phyloP scores from a whole-genome alignment of 768 basidiomycete species.

The Pholiota microspora region DNA sequence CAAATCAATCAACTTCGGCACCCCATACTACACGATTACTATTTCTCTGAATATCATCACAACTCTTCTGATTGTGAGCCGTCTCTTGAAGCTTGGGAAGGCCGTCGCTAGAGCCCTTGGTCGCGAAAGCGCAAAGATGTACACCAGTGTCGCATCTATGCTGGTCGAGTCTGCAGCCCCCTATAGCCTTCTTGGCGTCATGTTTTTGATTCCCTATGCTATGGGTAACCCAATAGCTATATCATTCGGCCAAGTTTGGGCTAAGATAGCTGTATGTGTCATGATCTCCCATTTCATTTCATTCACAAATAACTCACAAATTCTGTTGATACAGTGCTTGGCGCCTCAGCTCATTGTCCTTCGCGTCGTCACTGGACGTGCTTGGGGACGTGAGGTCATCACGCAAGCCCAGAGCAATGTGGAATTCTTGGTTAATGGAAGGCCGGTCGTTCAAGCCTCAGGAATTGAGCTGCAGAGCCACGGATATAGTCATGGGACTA shows the following conservation, averaged over 20 bases:
- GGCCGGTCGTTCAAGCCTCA: constrained; percentile 13
- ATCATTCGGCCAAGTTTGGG: constrained; percentile 39
- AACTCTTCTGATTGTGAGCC: constrained; percentile 37
- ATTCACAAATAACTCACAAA: background rate
- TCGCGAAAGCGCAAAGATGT: constrained; percentile 28
- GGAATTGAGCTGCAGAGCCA: constrained; percentile 21
- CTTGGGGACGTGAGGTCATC: constrained; percentile 22
- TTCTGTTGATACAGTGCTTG: constrained; percentile 14
- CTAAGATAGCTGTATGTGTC: constrained; percentile 39
- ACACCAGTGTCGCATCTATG: constrained; percentile 35
- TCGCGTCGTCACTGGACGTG: constrained; percentile 23
- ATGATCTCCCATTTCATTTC: background rate
- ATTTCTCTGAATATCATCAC: constrained; percentile 41
- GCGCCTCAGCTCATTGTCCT: constrained; percentile 24
- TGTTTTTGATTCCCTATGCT: constrained; percentile 38
- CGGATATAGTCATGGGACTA: constrained; percentile 19
- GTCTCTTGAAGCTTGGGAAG: constrained; percentile 31
- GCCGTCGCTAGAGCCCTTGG: constrained; percentile 27
- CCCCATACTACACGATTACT: constrained; percentile 38
- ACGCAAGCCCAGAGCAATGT: constrained; percentile 22
- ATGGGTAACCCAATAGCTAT: constrained; percentile 29
- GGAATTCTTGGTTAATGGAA: constrained; percentile 15
- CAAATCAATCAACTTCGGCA: constrained; percentile 34
- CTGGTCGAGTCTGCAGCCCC: constrained; percentile 40
- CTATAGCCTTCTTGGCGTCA: constrained; percentile 35